A percentile compares a stretch with the other conserved stretches of the same genome.
phyloP scores from a whole-genome alignment of 2,329 filamentous ascomycete species.

The Chalara sp. region DNA sequence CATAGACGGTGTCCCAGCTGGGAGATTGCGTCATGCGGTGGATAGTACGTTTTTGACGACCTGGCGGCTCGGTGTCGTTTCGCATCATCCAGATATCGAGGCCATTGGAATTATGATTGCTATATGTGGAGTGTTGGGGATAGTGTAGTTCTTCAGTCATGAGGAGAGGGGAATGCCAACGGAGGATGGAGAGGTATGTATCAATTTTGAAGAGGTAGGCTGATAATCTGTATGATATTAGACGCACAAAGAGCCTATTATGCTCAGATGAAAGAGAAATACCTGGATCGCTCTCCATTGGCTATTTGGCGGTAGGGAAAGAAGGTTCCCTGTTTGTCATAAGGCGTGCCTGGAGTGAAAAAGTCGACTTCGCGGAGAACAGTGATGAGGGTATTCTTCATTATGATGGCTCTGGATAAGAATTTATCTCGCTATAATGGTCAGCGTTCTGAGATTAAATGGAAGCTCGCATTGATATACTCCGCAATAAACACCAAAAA shows the following conservation, averaged over 20 bases:
- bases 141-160: conserved; percentile 33
- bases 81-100: conserved; percentile 32
- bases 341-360: conserved; percentile 29
- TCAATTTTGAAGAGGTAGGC: conserved; percentile 33
- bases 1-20: not conserved
- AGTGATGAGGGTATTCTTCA: conserved; percentile 30
- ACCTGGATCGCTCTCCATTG: conserved; percentile 32
- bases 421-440: conserved; percentile 19
- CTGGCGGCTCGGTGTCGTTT: conserved; percentile 26
- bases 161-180: conserved; percentile 26
- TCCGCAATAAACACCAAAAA: conserved; percentile 30
- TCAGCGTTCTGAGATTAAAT: not conserved
- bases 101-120: conserved; percentile 32
- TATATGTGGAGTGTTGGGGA: conserved; percentile 27
- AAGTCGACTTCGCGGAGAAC: conserved; percentile 31
- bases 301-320: conserved; percentile 28
- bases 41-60: conserved; percentile 19
- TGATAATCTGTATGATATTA: conserved; percentile 24
- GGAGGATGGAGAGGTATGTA: conserved; percentile 29
- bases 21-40: conserved; percentile 10
- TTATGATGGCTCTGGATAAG: conserved; percentile 26
- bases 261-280: conserved; percentile 4
- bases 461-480: conserved; percentile 6
- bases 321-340: conserved; percentile 33
- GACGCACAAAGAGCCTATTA: not conserved